Evolutionary conservation across 208 protist genomes (phyloP), one percentile per base, ranked within the genome.

Genomic region (Acanthamoeba lenticulata): DNA sequence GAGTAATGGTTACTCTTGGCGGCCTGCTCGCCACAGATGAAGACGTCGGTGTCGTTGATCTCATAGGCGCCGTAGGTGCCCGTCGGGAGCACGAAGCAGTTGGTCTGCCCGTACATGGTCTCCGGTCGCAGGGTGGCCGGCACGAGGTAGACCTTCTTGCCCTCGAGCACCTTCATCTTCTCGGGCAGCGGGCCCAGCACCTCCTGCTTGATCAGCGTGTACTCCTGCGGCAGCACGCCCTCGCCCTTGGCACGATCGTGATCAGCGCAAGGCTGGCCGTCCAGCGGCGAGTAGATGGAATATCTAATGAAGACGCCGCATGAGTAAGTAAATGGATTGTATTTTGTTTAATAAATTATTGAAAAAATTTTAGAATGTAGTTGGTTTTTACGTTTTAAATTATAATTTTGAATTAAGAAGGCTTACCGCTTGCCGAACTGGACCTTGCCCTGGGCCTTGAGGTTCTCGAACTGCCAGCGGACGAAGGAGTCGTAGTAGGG

Each of bases 401-500:
- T 60, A 32, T 49, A 5, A n/a, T 47, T 4, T 47, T 81, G 13
- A n/a, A 32, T 4, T 34, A 6, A 94, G 81, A 38, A n/a, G 29
- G 3, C 29, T 94, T 99, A 98, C 67, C 99, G 97, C 96, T 99
- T 99, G 94, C 99, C 99, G 97, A 99, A 99, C 62, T 95, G 97
- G 34, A 99, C 96, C 93, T 99, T 97, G 24, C 97, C 97, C n/a
- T 96, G 90, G 32, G 95, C 95, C 52, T 98, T 97, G n/a, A 99
- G 97, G 29, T 95, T 95, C 52, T 96, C 96, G 96, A 99, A 99
- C 83, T 98, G 98, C 99, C 99, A 99, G 85, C 98, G 95, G 36
- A 99, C 97, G 95, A 99, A 99, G 42, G 97, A 97, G 95, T 99
- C 99, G 95, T 99, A 99, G 97, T 99, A 99, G 44, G 99, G 99